phyloP scores from a whole-genome alignment of 139 green algal species.

The Klebsormidium nitens region DNA sequence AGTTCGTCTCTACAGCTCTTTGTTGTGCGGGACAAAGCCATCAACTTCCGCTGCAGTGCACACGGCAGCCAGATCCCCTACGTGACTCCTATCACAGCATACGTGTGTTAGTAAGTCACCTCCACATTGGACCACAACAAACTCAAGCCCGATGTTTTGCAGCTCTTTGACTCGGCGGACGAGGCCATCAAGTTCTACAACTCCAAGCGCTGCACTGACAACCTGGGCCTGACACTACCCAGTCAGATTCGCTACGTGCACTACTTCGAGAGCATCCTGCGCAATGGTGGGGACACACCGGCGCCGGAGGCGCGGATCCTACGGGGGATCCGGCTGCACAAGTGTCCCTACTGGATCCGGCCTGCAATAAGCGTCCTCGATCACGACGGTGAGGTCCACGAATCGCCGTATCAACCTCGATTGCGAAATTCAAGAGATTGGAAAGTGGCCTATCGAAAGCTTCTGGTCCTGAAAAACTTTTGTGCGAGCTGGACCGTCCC shows the following conservation, averaged over 20 bases:
- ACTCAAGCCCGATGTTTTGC: too few relatives aligned
- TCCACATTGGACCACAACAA: too few relatives aligned
- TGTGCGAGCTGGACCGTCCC: too few relatives aligned
- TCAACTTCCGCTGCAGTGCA: too few relatives aligned
- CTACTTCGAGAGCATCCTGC: constrained; percentile 29
- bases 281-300: constrained; percentile 3
- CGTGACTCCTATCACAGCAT: too few relatives aligned
- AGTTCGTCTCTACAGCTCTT: too few relatives aligned
- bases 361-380: constrained; percentile 20
- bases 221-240: constrained; percentile 24
- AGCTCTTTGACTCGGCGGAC: constrained; percentile 17
- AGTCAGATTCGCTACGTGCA: constrained; percentile 32
- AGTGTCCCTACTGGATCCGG: constrained; percentile 36
- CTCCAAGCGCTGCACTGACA: constrained; percentile 27
- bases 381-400: constrained; percentile 20
- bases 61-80: too few relatives aligned
- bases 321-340: constrained; percentile 25
- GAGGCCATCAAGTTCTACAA: constrained; percentile 34
- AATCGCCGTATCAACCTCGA: neutral
- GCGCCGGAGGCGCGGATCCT: neutral
- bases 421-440: too few relatives aligned
- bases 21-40: too few relatives aligned
- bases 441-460: too few relatives aligned
- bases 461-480: too few relatives aligned
- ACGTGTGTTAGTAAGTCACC: too few relatives aligned